Base-by-base conservation (phyloP, 1,139 yeast genomes). In the Hyphopichia khmerensis region DNA sequence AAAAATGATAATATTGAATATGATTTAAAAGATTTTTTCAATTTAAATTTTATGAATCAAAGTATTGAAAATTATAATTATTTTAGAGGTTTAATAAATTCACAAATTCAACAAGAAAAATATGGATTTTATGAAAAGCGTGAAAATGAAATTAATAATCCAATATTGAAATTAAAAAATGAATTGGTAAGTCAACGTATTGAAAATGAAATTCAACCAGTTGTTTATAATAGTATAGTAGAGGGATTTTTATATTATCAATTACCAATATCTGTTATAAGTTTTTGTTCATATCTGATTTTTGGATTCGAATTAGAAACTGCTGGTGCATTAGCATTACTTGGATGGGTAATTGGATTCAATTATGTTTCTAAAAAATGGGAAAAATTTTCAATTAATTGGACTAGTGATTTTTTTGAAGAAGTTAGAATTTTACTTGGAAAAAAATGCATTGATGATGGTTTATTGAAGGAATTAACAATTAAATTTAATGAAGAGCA, bases 1-100 rank as follows among this genome's bases (percentile, higher is more conserved):
- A 66, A 63, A 40, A 73, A 73, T 46, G 79, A 74, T 45, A 72
- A 73, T 46, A 72, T 74, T 14, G 77, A 72, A 53, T 73, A 73
- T 45, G 71, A 66, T 40, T 54, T 73, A 36, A 72, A 71, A 43
- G 78, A 73, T 43, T 72, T 50, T 46, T 66, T 73, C 43, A 58
- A 49, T 39, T 40, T 48, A 7, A 53, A 64, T 29, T 73, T 72
- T 49, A 70, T 74, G 77, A 58, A 52, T 43, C 48, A 61, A 33
- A 69, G 75, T 46, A 70, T 72, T 21, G 77, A 71, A 42, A 54
- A 57, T 27, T 73, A 65, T 48, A 68, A 67, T 46, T 70, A 60
- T 44, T 48, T 64, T 14, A 56, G 70, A 43, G 79, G 79, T 8
- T 65, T 63, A 39, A 62, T 73, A 8, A 62, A 60, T 8, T 57